Conservation (phyloP, 2,329 filamentous ascomycete genomes). For the Pseudomassariella vexata region DNA sequence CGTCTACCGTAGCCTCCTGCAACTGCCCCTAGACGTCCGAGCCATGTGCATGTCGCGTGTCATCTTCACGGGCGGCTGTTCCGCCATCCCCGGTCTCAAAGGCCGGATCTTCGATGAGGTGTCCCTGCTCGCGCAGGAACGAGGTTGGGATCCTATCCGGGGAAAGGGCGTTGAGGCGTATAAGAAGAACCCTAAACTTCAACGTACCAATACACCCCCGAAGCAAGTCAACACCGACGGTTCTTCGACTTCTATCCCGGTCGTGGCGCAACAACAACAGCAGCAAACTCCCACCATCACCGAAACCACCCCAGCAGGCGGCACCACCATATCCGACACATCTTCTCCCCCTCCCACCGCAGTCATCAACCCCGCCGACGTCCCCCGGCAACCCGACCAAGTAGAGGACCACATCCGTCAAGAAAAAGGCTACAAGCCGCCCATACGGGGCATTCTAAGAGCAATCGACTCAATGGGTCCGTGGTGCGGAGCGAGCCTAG, state of each 20-base stretch:
- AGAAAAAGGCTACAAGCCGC: constrained; percentile 31
- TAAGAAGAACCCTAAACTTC: constrained; percentile 37
- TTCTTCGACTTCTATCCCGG: constrained; percentile 13
- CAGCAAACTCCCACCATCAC: constrained; percentile 6
- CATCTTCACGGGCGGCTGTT: constrained; percentile 76
- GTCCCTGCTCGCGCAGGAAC: constrained; percentile 54
- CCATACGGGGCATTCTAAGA: constrained; percentile 54
- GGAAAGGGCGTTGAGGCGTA: constrained; percentile 61
- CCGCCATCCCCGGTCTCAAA: constrained; percentile 74
- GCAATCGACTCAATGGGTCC: constrained; percentile 65
- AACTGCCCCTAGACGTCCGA: constrained; percentile 75
- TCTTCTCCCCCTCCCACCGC: constrained; percentile 21
- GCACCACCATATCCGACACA: constrained; percentile 11
- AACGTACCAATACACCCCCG: no score
- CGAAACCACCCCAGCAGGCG: constrained; percentile 12
- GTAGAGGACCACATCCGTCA: constrained; percentile 53
- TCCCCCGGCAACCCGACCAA: constrained; percentile 44
- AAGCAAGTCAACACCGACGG: constrained; percentile 17
- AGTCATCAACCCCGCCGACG: constrained; percentile 38
- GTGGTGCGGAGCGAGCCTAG: constrained; percentile 69
- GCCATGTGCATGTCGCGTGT: constrained; percentile 84
- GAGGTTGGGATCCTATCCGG: constrained; percentile 73
- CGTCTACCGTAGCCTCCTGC: constrained; percentile 69
- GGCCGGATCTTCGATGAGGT: constrained; percentile 73
- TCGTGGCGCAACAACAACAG: constrained; percentile 12